Conservation (phyloP, 331 rosid species). For the Quercus tomentella region DNA sequence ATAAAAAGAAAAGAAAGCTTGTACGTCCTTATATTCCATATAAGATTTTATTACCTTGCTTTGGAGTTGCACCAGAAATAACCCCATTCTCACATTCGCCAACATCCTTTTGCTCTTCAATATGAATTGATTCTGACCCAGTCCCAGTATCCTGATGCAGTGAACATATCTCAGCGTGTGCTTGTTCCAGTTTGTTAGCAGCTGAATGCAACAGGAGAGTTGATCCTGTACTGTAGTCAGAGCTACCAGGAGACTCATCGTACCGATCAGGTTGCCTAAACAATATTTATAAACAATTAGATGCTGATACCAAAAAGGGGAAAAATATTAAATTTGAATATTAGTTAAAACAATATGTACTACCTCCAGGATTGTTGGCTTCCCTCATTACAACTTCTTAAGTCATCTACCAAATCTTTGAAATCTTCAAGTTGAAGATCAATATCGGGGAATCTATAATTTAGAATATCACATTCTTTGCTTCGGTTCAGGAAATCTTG, state of each 20-base stretch:
- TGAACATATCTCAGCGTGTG: constrained; percentile 34
- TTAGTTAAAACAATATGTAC: constrained; percentile 11
- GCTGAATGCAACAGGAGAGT: constrained; percentile 51
- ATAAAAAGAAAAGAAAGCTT: constrained; percentile 1
- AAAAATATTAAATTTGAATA: constrained; percentile 1
- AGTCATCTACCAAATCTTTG: constrained; percentile 64
- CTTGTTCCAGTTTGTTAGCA: constrained; percentile 43
- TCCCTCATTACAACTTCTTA: constrained; percentile 55
- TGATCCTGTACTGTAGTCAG: constrained; percentile 93
- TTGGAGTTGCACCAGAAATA: constrained; percentile 32
- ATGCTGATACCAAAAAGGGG: neutral
- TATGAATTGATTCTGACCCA: constrained; percentile 35
- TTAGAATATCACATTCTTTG: constrained; percentile 61
- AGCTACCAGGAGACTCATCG: constrained; percentile 87
- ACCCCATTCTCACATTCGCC: constrained; percentile 36
- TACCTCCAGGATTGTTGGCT: constrained; percentile 72
- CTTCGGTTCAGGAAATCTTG: constrained; percentile 79
- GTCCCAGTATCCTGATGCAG: constrained; percentile 41
- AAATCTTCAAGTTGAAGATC: constrained; percentile 74
- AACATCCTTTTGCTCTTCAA: constrained; percentile 31
- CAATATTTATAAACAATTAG: constrained; percentile 23
- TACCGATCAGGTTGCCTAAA: constrained; percentile 70
- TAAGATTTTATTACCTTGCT: constrained; percentile 49
- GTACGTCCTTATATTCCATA: neutral
- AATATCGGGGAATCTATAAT: constrained; percentile 43